These are phyloP conservation scores for Colletotrichum australisinense DNA, from an alignment of 2,329 filamentous ascomycete genomes.

Conservation along the genomic window DNA sequence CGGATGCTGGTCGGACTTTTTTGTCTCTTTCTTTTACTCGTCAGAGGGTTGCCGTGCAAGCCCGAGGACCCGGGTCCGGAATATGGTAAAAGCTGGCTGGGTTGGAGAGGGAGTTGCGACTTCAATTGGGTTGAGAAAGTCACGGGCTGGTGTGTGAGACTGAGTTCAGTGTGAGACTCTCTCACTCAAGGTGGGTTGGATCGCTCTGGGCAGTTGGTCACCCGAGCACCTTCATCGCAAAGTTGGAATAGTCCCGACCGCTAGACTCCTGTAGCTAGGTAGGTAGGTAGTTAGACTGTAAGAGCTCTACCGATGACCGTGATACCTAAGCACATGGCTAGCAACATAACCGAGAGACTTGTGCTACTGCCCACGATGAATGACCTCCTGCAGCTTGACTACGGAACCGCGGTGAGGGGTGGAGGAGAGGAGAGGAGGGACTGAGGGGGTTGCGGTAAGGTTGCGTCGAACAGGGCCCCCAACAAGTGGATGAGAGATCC, in stretches of 20 bases:
- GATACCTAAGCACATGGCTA: conserved; percentile 20
- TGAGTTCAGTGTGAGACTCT: no score
- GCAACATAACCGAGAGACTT: conserved; percentile 9
- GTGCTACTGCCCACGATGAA: background rate
- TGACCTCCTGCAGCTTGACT: conserved; percentile 5
- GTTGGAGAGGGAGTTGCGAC: background rate
- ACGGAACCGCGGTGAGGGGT: background rate
- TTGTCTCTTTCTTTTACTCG: conserved; percentile 3
- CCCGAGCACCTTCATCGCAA: conserved; percentile 4
- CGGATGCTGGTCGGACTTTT: background rate
- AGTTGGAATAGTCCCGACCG: background rate
- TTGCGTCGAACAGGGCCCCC: background rate
- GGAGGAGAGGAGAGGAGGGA: background rate
- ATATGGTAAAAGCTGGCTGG: conserved; percentile 2
- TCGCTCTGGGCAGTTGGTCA: conserved; percentile 13
- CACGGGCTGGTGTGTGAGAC: background rate
- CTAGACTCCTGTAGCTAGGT: background rate
- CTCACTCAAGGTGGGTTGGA: background rate
- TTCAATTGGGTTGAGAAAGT: background rate
- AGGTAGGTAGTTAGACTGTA: background rate
- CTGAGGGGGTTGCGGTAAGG: background rate
- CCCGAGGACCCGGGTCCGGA: conserved; percentile 24
- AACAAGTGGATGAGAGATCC: conserved; percentile 10
- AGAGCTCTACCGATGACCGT: background rate
- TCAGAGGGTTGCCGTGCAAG: conserved; percentile 20